A percentile compares a stretch with the other conserved stretches of the same genome.
These are phyloP conservation scores for Chlorella sp. DNA, from an alignment of 139 green algal species.

Conservation along the genomic window DNA sequence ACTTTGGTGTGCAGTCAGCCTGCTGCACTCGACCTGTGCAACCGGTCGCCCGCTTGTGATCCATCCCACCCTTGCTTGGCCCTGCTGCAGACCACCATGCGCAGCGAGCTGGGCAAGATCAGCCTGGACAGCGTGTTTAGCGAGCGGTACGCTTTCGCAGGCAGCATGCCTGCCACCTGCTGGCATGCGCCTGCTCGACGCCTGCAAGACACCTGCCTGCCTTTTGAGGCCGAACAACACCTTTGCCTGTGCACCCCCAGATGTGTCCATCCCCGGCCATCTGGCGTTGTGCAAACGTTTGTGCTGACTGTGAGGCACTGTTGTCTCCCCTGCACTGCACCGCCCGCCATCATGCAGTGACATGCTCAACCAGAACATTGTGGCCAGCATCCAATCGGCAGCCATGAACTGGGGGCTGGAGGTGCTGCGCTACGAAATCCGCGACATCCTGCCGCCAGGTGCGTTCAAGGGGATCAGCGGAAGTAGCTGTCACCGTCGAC, in stretches of 20 bases:
- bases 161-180: not conserved
- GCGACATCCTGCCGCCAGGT: slow-evolving; percentile 92
- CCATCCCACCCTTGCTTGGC: too few species aligned
- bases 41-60: too few species aligned
- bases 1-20: too few species aligned
- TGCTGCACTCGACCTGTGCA: too few species aligned
- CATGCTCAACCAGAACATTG: slow-evolving; percentile 12
- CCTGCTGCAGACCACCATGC: slow-evolving; percentile 87
- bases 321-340: too few species aligned
- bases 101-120: slow-evolving; percentile 97
- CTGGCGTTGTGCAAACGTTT: too few species aligned
- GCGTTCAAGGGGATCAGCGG: not conserved
- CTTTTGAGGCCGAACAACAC: not conserved
- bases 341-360: too few species aligned
- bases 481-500: not conserved
- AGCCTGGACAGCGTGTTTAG: slow-evolving; percentile 83
- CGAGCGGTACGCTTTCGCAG: not conserved
- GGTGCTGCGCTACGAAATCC: slow-evolving; percentile 89
- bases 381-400: slow-evolving; percentile 61
- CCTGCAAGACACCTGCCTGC: not conserved
- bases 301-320: too few species aligned
- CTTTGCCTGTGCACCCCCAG: not conserved
- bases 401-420: slow-evolving; percentile 92
- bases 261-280: too few species aligned
- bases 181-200: too few species aligned